Evolutionary conservation across 176 grass and related monocot species (phyloP).

Genomic region (Areca catechu): DNA sequence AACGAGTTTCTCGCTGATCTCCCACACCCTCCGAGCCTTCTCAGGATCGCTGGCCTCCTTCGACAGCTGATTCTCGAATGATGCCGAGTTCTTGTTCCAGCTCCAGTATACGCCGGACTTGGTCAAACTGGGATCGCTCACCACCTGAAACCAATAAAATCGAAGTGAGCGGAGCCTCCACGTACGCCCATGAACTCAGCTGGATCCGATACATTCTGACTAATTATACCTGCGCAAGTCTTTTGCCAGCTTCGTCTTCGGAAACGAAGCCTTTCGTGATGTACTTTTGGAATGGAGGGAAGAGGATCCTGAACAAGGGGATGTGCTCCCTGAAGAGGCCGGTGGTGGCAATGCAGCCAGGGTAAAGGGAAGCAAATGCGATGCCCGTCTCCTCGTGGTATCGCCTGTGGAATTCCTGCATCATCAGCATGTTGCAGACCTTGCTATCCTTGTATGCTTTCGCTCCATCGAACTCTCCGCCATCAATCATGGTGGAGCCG

Average conservation of each 20-base stretch:
- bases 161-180: not conserved
- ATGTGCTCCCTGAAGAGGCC: slow-evolving; percentile 83
- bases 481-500: slow-evolving; percentile 78
- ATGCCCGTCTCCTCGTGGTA: slow-evolving; percentile 87
- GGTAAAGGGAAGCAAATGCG: slow-evolving; percentile 88
- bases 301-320: slow-evolving; percentile 72
- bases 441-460: slow-evolving; percentile 99
- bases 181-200: too few species aligned
- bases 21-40: slow-evolving; percentile 85
- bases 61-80: slow-evolving; percentile 95
- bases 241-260: slow-evolving; percentile 89
- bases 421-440: slow-evolving; percentile 98
- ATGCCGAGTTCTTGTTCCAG: slow-evolving; percentile 95
- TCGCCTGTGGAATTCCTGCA: slow-evolving; percentile 92
- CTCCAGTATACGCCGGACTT: slow-evolving; percentile 98
- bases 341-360: slow-evolving; percentile 93
- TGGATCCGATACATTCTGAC: too few species aligned
- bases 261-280: slow-evolving; percentile 94
- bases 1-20: slow-evolving; percentile 88
- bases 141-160: slow-evolving; percentile 31
- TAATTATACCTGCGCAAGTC: slow-evolving; percentile 62
- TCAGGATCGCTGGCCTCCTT: slow-evolving; percentile 81
- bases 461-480: slow-evolving; percentile 77
- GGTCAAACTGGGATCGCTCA: slow-evolving; percentile 74
- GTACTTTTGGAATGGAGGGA: slow-evolving; percentile 97